Evolutionary conservation across 257 asterid genomes (phyloP).

Genomic region (Solanum sejunctum): DNA sequence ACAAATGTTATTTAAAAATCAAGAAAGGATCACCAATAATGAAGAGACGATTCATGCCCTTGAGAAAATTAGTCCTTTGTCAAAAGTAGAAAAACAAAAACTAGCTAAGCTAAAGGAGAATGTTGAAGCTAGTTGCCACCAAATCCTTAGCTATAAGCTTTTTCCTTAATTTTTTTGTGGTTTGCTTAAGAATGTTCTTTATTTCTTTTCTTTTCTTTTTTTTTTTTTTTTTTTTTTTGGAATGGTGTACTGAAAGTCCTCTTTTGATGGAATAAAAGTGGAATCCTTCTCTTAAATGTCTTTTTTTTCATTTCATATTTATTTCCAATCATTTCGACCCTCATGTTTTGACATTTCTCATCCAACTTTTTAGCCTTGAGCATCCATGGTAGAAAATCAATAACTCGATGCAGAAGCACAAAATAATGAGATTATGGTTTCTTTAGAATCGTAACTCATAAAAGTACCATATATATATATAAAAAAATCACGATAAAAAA

Average conservation of each 20-base stretch:
- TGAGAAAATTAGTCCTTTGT: background rate
- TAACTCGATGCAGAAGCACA: no score
- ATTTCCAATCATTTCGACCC: no score
- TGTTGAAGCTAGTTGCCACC: background rate
- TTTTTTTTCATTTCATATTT: background rate
- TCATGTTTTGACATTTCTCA: no score
- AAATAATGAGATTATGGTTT: no score
- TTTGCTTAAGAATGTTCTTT: background rate
- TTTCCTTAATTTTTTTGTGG: background rate
- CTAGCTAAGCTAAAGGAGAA: background rate
- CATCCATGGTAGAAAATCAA: no score
- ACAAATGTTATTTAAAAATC: background rate
- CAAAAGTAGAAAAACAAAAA: fast-evolving
- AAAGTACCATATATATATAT: no score
- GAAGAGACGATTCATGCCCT: background rate
- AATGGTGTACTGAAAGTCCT: background rate
- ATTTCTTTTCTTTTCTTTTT: background rate
- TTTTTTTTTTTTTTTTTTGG: no score
- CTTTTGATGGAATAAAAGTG: background rate
- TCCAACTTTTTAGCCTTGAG: no score
- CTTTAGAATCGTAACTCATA: no score
- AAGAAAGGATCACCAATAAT: background rate
- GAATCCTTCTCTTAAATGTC: no score
- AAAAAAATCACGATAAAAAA: no score
- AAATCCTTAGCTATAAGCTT: background rate